Conservation (phyloP, 2,329 filamentous ascomycete species). For the Didymella segeticola region DNA sequence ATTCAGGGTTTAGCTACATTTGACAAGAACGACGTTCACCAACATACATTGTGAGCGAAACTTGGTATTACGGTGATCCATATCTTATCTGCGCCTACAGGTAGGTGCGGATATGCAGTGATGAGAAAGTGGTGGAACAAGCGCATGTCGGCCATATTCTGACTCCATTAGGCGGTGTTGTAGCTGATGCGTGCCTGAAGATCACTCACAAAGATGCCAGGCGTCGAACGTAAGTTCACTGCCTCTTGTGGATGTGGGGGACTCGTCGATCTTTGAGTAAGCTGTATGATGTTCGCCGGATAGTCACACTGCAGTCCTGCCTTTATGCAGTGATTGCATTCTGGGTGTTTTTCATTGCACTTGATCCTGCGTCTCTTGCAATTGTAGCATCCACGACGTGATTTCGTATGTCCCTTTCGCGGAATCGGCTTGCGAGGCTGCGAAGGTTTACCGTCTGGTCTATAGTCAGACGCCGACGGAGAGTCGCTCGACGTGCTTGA, state of each 20-base stretch:
- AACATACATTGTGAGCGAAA: slow-evolving; percentile 68
- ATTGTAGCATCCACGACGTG: slow-evolving; percentile 69
- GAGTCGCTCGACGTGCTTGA: slow-evolving; percentile 43
- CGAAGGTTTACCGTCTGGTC: slow-evolving; percentile 26
- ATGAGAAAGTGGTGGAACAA: slow-evolving; percentile 72
- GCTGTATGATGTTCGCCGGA: slow-evolving; percentile 54
- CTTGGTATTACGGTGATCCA: slow-evolving; percentile 73
- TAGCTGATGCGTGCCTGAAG: slow-evolving; percentile 5
- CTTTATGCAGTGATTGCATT: slow-evolving; percentile 69
- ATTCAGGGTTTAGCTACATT: slow-evolving; percentile 19
- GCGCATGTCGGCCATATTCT: slow-evolving; percentile 66
- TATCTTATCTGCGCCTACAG: slow-evolving; percentile 68
- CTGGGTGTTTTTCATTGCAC: slow-evolving; percentile 71
- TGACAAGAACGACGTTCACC: not conserved
- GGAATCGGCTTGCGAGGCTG: slow-evolving; percentile 46
- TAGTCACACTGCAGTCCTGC: slow-evolving; percentile 69
- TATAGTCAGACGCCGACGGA: slow-evolving; percentile 32
- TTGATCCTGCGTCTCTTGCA: slow-evolving; percentile 73
- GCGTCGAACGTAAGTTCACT: slow-evolving; percentile 40
- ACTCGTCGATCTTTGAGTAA: slow-evolving; percentile 28
- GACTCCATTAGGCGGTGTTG: slow-evolving; percentile 20
- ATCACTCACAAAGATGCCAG: slow-evolving; percentile 43
- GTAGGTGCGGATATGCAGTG: slow-evolving; percentile 68
- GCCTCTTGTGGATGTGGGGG: slow-evolving; percentile 36
- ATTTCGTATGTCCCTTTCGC: slow-evolving; percentile 70